Percentiles rank a stretch among this genome's conserved stretches.
Conservation (phyloP, 768 basidiomycete species). For the Boletus rex-veris region DNA sequence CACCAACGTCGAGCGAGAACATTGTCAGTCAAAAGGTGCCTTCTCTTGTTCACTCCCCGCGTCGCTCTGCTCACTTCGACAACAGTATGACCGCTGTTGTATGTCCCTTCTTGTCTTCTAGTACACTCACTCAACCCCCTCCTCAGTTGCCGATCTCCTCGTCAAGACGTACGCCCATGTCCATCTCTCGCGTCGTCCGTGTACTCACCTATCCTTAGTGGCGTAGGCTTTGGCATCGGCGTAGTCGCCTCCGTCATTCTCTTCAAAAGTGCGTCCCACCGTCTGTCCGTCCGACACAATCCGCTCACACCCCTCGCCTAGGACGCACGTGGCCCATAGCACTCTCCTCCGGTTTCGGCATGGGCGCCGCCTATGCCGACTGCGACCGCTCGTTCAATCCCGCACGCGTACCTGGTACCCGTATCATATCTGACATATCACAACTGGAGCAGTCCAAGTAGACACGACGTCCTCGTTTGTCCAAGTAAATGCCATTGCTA, state of each 20-base stretch:
- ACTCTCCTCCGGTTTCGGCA: conserved; percentile 81
- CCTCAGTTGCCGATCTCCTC: conserved; percentile 69
- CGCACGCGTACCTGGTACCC: conserved; percentile 80
- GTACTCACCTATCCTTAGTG: conserved; percentile 42
- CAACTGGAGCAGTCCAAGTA: conserved; percentile 26
- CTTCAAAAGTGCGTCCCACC: conserved; percentile 73
- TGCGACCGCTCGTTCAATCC: conserved; percentile 94
- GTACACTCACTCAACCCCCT: not conserved
- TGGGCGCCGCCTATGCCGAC: conserved; percentile 85
- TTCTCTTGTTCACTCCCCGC: not conserved
- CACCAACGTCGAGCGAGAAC: conserved; percentile 83
- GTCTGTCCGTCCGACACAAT: not conserved
- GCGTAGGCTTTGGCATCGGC: conserved; percentile 85
- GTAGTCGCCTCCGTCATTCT: conserved; percentile 87
- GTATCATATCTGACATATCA: conserved; percentile 66
- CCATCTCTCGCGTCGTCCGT: not conserved
- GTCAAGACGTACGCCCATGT: conserved; percentile 71
- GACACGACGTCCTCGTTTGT: not conserved
- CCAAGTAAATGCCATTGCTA: not conserved
- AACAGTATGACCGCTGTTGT: conserved; percentile 84
- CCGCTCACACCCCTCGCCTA: conserved; percentile 29
- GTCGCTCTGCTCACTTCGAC: not conserved
- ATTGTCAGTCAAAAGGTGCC: conserved; percentile 83
- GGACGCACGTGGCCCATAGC: conserved; percentile 93
- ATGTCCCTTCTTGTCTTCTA: conserved; percentile 41